Evolutionary conservation across 306 rosid species (phyloP), one percentile per base, ranked within the genome.

Genomic region (Dryas octopetala): DNA sequence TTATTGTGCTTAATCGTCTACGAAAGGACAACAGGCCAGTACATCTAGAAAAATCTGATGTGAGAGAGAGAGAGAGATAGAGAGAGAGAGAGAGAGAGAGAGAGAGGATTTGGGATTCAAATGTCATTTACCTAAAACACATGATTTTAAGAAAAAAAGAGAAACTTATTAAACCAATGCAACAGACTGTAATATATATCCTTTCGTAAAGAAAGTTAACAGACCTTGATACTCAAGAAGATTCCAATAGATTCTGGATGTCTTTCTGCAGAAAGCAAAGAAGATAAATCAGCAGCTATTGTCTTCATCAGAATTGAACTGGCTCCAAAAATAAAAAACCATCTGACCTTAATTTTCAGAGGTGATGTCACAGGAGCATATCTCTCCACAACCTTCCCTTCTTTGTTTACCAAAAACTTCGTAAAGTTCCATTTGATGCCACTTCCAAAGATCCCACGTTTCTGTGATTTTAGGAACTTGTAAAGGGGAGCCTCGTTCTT

Each of bases 351-450:
- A 51, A 93, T 86, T 84, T 93, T 88, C 57, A 85, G 79, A 80
- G 98, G 97, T 47, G 96, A 50, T 16, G 98, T 91, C 73, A 90
- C 90, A 11, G 96, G 98, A 78, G 97, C 97, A 85, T 88, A 93
- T 91, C 98, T 84, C 17, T 85, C 89, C 53, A 91, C 97, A 62
- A 93, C 96, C 78, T 89, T 84, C 68, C 98, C 97, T 74, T 91
- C 89, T 88, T 89, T 93, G 85, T 82, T 85, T 7, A 89, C 85
- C 45, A 93, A 79, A 89, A 93, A 91, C 88, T 93, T 93, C 17
- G 98, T 88, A 87, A 93, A 93, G 91, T 91, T 93, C 98, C 98
- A 93, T 77, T 93, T 91, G 85, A 93, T 85, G 74, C 91, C 89
- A 76, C 84, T 95, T 66, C 97, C 97, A 78, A 91, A 88, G 79